These are phyloP conservation scores for Salix caprea DNA, from an alignment of 345 rosid species.

Conservation along the genomic window DNA sequence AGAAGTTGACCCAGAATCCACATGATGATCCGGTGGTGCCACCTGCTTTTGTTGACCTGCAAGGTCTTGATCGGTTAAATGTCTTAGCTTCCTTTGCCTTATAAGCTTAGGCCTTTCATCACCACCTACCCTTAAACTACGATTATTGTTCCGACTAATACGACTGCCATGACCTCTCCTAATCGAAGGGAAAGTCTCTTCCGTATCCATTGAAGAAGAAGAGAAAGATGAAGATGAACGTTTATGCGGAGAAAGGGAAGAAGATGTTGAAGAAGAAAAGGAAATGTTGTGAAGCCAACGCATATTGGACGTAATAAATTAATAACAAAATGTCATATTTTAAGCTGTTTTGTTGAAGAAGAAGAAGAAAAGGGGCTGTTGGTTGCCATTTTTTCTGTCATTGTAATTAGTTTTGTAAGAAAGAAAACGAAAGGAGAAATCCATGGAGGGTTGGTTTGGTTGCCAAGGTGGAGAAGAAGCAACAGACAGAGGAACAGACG, in stretches of 20 bases:
- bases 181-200: neutral
- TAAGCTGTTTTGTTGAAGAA: neutral
- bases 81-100: slow-evolving; percentile 56
- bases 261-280: slow-evolving; percentile 41
- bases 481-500: neutral
- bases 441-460: neutral
- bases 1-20: slow-evolving; percentile 30
- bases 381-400: too few species aligned
- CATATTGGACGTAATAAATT: slow-evolving; percentile 39
- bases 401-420: neutral
- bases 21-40: neutral
- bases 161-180: neutral
- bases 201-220: slow-evolving; percentile 2
- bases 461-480: neutral
- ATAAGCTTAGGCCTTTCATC: slow-evolving; percentile 32
- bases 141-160: neutral
- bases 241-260: slow-evolving; percentile 21
- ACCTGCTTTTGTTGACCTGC: neutral
- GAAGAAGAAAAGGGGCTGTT: neutral
- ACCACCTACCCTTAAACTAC: neutral
- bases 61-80: slow-evolving; percentile 49
- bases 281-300: slow-evolving; percentile 71
- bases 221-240: slow-evolving; percentile 25
- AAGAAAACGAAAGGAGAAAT: neutral
- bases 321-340: neutral